Base-by-base conservation (phyloP, 352 stramenopile species). In the Phytophthora macrochlamydospora region DNA sequence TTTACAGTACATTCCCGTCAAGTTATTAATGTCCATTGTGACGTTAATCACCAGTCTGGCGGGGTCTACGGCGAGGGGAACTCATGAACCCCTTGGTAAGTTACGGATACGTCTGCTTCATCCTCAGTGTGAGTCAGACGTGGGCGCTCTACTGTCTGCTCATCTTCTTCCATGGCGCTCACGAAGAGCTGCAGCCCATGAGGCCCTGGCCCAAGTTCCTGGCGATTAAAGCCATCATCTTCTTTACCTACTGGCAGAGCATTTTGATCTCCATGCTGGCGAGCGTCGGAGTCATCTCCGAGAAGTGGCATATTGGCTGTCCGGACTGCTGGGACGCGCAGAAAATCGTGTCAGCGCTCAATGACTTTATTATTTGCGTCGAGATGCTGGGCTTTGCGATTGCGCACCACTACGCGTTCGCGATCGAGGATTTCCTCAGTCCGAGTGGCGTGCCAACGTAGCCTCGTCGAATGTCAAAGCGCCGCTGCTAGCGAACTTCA, bases 211-310 rank as follows among this genome's bases (percentile, higher is more conserved):
- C 85, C n/a, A 98, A 98, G 71, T 98, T 98, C 68, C 61, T 98
- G 37, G 88, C 87, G 4, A 97, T 98, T 68, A 98, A 98, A 65
- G 88, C 86, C 4, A 95, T 98, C 56, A 97, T 98, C 40, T 98
- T 98, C 75, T 97, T 98, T 62, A 97, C 91, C 29, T 98, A 95
- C 76, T 98, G 94, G 94, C 94, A 98, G 81, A 93, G 83, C 31
- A 74, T 98, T 48, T 78, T 97, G 68, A 97, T 98, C 73, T 92
- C 83, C 46, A 75, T 94, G 54, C 67, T 98, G 49, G 90, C 97
- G 63, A 91, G 89, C 48, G 66, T 95, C 18, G 92, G 91, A 2
- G 72, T 92, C 42, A 97, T 98, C 68, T 91, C 79, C 45, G 89
- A 89, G 28, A 82, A 87, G 57, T 95, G 83, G 85, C 74, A 86